Conservation (phyloP, 2,329 filamentous ascomycete species). For the Calonectria montana region DNA sequence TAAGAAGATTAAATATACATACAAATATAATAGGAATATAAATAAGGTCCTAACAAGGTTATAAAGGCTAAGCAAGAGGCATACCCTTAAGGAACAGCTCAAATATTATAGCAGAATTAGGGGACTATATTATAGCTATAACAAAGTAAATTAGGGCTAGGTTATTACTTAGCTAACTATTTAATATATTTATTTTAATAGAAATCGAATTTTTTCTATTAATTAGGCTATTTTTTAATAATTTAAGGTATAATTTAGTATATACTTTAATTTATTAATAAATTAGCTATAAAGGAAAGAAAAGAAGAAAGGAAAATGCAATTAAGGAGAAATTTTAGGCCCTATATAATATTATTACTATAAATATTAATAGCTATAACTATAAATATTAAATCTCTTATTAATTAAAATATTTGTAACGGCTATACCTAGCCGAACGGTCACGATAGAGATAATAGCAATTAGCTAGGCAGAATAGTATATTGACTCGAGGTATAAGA, state of each 20-base stretch:
- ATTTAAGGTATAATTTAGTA: not conserved
- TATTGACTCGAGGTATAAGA: too few relatives aligned
- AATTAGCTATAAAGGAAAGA: not conserved
- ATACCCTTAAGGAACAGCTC: not conserved
- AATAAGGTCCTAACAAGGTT: not conserved
- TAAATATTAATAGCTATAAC: not conserved
- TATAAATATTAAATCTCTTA: too few relatives aligned
- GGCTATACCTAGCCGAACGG: too few relatives aligned
- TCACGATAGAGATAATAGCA: too few relatives aligned
- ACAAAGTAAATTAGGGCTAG: not conserved
- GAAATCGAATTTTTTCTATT: not conserved
- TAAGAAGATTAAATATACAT: not conserved
- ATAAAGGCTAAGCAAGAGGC: not conserved
- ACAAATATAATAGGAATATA: not conserved
- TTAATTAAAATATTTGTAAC: too few relatives aligned
- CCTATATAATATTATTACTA: not conserved
- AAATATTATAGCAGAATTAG: not conserved
- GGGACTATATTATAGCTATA: not conserved
- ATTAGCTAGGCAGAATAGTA: too few relatives aligned
- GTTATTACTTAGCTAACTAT: not conserved
- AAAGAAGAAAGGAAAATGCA: not conserved
- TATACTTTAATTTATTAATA: not conserved
- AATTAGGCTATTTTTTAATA: not conserved
- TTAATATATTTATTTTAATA: not conserved
- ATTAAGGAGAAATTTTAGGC: not conserved